Evolutionary conservation across 2,329 filamentous ascomycete species (phyloP).

Genomic region (Westerdykella aurantiaca): DNA sequence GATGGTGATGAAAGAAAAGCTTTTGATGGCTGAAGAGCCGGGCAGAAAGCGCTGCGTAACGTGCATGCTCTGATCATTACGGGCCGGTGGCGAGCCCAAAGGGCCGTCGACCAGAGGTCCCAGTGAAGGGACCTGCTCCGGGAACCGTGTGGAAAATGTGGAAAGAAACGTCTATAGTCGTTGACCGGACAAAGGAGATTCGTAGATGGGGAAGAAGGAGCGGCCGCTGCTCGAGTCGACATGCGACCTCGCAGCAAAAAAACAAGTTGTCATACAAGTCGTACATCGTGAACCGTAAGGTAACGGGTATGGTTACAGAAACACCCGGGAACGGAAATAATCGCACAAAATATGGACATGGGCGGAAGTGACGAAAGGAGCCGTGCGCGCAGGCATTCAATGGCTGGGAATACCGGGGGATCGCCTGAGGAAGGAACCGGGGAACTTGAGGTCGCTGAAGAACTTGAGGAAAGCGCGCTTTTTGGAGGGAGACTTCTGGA

Average conservation of each 20-base stretch:
- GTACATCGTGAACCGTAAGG: constrained; percentile 31
- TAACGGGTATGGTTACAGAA: constrained; percentile 30
- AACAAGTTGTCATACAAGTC: constrained; percentile 33
- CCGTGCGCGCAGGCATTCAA: constrained; percentile 8
- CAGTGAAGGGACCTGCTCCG: no score
- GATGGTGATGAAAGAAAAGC: constrained; percentile 6
- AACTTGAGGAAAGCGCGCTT: constrained; percentile 38
- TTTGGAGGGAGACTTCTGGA: constrained; percentile 33
- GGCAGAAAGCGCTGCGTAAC: constrained; percentile 14
- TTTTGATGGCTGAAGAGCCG: constrained; percentile 28
- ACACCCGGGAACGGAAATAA: constrained; percentile 19
- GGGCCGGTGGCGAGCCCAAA: no score
- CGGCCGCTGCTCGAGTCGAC: constrained; percentile 25
- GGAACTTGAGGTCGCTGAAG: constrained; percentile 34
- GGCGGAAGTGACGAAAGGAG: constrained; percentile 7
- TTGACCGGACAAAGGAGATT: constrained; percentile 29
- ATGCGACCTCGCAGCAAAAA: constrained; percentile 5
- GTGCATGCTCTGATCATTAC: no score
- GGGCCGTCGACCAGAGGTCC: no score
- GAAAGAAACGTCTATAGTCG: constrained; percentile 2
- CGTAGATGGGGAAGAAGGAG: constrained; percentile 24
- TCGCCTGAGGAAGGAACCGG: constrained; percentile 28
- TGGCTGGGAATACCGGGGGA: constrained; percentile 26
- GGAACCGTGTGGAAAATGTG: not conserved
- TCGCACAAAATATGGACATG: constrained; percentile 30